phyloP scores from a whole-genome alignment of 106 monocot species.

The Agapanthus africanus region DNA sequence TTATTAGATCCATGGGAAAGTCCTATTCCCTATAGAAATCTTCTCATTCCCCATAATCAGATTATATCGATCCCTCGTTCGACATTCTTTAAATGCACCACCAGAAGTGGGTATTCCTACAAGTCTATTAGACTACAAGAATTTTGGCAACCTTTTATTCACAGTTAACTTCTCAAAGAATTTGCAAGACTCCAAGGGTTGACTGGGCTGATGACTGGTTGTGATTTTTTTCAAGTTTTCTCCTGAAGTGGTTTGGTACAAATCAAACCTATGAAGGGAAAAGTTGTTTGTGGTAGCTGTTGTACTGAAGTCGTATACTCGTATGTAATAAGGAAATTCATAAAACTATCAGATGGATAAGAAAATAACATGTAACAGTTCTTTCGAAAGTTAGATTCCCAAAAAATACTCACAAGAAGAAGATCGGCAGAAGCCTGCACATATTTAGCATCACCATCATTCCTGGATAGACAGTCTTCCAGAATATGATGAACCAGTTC shows the following conservation, averaged over 20 bases:
- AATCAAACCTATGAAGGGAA: not conserved
- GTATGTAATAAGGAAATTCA: conserved; percentile 2
- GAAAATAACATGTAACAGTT: too few relatives aligned
- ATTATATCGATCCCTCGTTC: too few relatives aligned
- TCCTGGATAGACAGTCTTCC: conserved; percentile 22
- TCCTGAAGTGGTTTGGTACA: not conserved
- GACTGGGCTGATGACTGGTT: not conserved
- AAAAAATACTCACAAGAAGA: conserved; percentile 51
- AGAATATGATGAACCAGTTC: conserved; percentile 54
- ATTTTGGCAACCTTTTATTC: not conserved
- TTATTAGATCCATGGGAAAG: too few relatives aligned
- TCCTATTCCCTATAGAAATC: too few relatives aligned
- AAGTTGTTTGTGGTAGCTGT: not conserved
- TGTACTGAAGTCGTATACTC: too few relatives aligned
- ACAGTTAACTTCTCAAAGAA: not conserved
- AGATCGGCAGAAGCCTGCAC: conserved; percentile 34
- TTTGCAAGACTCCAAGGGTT: not conserved
- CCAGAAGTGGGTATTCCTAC: too few relatives aligned
- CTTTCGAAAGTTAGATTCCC: too few relatives aligned
- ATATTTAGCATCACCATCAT: conserved; percentile 17
- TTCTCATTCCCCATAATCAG: too few relatives aligned
- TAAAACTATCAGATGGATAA: not conserved
- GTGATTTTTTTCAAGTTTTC: not conserved
- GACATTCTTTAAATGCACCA: too few relatives aligned
- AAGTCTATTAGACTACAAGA: not conserved